phyloP scores from a whole-genome alignment of 192 early-diverging fungal species.

The Linnemannia schmuckeri region DNA sequence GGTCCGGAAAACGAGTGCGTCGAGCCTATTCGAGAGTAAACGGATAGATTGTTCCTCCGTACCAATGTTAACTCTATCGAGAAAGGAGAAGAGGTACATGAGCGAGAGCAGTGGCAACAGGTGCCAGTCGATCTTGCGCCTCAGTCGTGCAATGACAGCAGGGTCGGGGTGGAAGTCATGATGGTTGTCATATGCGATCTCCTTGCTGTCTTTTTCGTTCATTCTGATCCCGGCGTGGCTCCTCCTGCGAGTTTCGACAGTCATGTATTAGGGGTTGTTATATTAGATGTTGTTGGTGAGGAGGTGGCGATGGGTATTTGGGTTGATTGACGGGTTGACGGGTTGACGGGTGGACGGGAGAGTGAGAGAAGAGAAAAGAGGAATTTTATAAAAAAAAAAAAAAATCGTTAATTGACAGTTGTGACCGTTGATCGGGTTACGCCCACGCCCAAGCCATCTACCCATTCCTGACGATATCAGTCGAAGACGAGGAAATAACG shows the following conservation, averaged over 20 bases:
- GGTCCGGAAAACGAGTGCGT: not conserved
- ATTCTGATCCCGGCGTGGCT: not conserved
- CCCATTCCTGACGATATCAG: not conserved
- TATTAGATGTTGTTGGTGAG: not conserved
- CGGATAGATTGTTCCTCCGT: not conserved
- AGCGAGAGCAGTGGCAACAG: conserved; percentile 72
- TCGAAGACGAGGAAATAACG: not conserved
- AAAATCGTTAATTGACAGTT: not conserved
- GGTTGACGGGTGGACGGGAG: not conserved
- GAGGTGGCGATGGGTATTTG: not conserved
- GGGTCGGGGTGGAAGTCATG: conserved; percentile 23
- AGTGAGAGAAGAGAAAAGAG: not conserved
- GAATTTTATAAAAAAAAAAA: not conserved
- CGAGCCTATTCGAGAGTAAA: not conserved
- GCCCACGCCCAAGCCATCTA: not conserved
- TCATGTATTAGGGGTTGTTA: not conserved
- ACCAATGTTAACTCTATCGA: conserved; percentile 81
- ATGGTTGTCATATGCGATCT: not conserved
- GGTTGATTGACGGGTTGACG: not conserved
- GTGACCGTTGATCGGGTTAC: not conserved
- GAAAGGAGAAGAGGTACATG: conserved; percentile 74
- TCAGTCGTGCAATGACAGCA: conserved; percentile 51
- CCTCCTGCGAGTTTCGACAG: not conserved
- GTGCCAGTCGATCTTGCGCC: conserved; percentile 71
- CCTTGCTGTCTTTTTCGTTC: not conserved